Percentiles rank a stretch among this genome's conserved stretches.
Conservation (phyloP, 2,329 filamentous ascomycete species). For the Cytospora schulzeri region DNA sequence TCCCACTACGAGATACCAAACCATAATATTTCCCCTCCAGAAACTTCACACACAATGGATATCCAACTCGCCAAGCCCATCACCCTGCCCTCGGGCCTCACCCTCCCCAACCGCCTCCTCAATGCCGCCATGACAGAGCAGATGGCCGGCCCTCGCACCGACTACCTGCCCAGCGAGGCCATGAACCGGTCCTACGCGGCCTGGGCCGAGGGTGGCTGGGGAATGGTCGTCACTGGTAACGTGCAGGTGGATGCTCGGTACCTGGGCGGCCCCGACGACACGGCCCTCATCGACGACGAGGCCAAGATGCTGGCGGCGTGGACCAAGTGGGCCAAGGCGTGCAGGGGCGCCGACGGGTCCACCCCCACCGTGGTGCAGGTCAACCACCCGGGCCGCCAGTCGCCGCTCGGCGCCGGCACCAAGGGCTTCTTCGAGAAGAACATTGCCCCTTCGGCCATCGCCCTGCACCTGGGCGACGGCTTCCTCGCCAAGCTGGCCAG, state of each 20-base stretch:
- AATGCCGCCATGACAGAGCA: constrained; percentile 55
- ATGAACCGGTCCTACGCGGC: constrained; percentile 49
- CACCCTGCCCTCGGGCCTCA: constrained; percentile 57
- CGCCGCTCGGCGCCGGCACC: constrained; percentile 30
- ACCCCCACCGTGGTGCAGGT: constrained; percentile 62
- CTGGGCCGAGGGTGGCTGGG: constrained; percentile 59
- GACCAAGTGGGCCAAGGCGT: constrained; percentile 47
- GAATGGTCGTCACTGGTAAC: constrained; percentile 54
- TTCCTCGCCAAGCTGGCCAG: constrained; percentile 38
- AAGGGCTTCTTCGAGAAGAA: constrained; percentile 53
- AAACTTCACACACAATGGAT: constrained; percentile 14
- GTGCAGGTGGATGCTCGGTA: constrained; percentile 46
- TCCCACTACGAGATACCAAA: neutral
- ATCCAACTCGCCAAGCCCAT: constrained; percentile 43
- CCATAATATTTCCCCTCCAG: neutral
- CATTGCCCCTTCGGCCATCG: constrained; percentile 46
- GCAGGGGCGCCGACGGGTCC: constrained; percentile 46
- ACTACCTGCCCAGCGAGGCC: constrained; percentile 45
- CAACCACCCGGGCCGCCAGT: constrained; percentile 63
- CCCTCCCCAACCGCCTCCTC: constrained; percentile 56
- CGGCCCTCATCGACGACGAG: constrained; percentile 36
- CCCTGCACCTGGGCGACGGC: constrained; percentile 44
- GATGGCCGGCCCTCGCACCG: constrained; percentile 39
- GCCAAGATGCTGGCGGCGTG: constrained; percentile 41
- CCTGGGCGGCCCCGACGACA: constrained; percentile 41